These are phyloP conservation scores for Lecanicillium sp. DNA, from an alignment of 2,329 filamentous ascomycete genomes.

Conservation along the genomic window DNA sequence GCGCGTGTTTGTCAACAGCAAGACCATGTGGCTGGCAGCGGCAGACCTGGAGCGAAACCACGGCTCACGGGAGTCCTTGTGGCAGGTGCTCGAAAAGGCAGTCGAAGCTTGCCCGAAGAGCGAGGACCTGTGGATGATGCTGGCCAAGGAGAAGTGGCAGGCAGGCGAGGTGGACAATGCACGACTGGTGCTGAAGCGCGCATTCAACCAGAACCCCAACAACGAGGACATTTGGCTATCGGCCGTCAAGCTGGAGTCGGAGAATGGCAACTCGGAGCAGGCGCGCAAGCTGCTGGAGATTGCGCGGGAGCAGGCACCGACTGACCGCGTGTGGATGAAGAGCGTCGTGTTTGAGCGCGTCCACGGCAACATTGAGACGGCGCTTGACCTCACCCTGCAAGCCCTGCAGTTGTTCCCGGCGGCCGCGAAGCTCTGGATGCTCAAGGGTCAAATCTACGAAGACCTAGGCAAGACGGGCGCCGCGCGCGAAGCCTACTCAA, in stretches of 20 bases:
- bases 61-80: conserved; percentile 73
- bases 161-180: conserved; percentile 82
- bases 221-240: conserved; percentile 98
- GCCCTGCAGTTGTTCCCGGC: conserved; percentile 81
- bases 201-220: conserved; percentile 91
- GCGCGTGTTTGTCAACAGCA: conserved; percentile 81
- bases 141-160: conserved; percentile 91
- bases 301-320: conserved; percentile 82
- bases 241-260: conserved; percentile 91
- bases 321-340: conserved; percentile 96
- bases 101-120: conserved; percentile 89
- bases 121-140: conserved; percentile 90
- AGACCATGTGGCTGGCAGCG: conserved; percentile 82
- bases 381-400: conserved; percentile 80
- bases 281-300: conserved; percentile 75
- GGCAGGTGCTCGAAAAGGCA: conserved; percentile 82
- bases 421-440: conserved; percentile 90
- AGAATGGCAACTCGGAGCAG: conserved; percentile 74
- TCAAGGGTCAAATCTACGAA: conserved; percentile 97
- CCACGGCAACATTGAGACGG: conserved; percentile 67
- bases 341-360: conserved; percentile 90
- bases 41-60: conserved; percentile 88
- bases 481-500: conserved; percentile 82
- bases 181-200: conserved; percentile 73
- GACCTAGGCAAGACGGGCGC: conserved; percentile 69